Percentiles rank a stretch among this genome's conserved stretches.
phyloP scores from a whole-genome alignment of 805 yeast genomes.

The Phaffomyces opuntiae region DNA sequence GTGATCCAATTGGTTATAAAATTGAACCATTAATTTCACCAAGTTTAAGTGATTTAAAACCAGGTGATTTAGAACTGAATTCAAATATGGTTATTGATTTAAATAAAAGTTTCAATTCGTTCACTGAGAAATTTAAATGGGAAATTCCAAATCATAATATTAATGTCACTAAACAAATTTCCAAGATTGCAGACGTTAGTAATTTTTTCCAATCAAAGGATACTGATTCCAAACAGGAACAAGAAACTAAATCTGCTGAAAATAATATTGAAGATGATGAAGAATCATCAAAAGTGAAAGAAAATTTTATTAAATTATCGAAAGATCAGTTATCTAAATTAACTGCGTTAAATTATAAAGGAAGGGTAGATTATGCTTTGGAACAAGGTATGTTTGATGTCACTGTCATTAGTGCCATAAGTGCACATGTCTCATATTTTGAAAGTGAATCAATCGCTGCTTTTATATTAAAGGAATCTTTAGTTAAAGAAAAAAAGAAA shows the following conservation, averaged over 20 bases:
- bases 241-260: no score
- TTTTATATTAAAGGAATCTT: slow-evolving; percentile 60
- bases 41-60: slow-evolving; percentile 3
- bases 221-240: no score
- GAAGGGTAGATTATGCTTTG: slow-evolving; percentile 75
- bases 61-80: slow-evolving; percentile 2
- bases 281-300: background rate
- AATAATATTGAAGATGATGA: no score
- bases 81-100: background rate
- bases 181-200: background rate
- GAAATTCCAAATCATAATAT: background rate
- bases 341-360: slow-evolving; percentile 52
- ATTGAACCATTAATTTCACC: slow-evolving; percentile 73
- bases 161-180: no score
- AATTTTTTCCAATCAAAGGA: no score
- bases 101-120: slow-evolving; percentile 2
- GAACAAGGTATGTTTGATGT: slow-evolving; percentile 77
- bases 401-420: slow-evolving; percentile 71
- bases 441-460: slow-evolving; percentile 82
- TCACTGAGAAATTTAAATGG: slow-evolving; percentile 3
- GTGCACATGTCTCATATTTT: slow-evolving; percentile 84
- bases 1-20: slow-evolving; percentile 89
- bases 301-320: slow-evolving; percentile 6
- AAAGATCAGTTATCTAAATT: slow-evolving; percentile 32
- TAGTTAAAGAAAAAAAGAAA: slow-evolving; percentile 20